Base-by-base conservation (phyloP, 257 asterid genomes). In the Gentiana macrophylla region DNA sequence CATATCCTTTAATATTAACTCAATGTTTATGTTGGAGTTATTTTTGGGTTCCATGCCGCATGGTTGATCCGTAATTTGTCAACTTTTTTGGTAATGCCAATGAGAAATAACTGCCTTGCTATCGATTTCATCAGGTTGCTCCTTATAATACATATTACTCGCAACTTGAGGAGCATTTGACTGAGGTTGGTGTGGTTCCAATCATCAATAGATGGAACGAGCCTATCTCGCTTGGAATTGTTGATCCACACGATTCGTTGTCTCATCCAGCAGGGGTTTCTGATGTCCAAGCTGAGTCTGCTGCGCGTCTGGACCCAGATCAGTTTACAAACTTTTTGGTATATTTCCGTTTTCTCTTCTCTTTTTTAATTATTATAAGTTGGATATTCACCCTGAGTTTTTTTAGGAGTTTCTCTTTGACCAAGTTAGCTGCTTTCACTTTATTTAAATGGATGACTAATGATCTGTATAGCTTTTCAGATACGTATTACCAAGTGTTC, bases 261-360 rank as follows among this genome's bases (percentile, higher is more conserved):
- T 86, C 98, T 52, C 95, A 84, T 82, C 89, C 96, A 49, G 95
- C 94, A 61, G 94, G 95, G 62, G 94, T 84, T 51, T 78, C 95
- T 4, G 98, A 90, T 79, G 95, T 66, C 62, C 92, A 82, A 69
- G 80, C 98, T 10, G 96, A 91, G 77, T 80, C 90, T 67, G 98
- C 96, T 62, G 62, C 80, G 24, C 80, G 72, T 62, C 50, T 84
- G 61, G 96, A 86, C 70, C 94, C 94, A 49, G 95, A 90, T 76
- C 89, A 82, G 63, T 84, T 59, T 74, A 86, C 92, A 45, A 75
- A 78, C 66, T 79, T 90, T 66, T 71, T 86, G 89, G 95, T 84
- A 76, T 15, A 74, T 53, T 37, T 54, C 43, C 38, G 46, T 15
- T 50, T 33, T 8, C 12, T 37, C 1, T 15, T 15, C 37, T 47